Base-by-base conservation (phyloP, 202 grass and related monocot species). In the Panicum virgatum region DNA sequence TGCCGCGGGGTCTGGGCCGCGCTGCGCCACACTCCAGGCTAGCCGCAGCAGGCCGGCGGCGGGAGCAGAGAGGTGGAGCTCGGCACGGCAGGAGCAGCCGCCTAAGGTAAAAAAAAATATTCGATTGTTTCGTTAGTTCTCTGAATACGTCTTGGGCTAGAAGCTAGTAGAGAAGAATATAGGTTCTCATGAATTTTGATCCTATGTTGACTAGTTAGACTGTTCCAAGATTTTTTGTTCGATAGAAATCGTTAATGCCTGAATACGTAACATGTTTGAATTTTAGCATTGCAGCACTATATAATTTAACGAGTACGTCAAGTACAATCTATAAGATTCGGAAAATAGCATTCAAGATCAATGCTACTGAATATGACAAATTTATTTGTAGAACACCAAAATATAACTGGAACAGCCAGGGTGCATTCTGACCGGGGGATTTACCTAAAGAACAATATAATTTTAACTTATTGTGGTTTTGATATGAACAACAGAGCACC, bases 401-500 rank as follows among this genome's bases (percentile, higher is more conserved):
- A 62, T 45, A 52, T 62, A 23, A 48, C 36, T 38, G 36, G 12
- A 43, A 27, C 19, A 69, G 32, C 26, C 62, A 61, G 38, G 62
- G n/a, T 48, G 9, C 48, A 57, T 42, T 66, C 20, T 86, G 48
- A 47, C 10, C 7, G 8, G 20, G 60, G 48, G 58, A 60, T 76
- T 61, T 47, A 47, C 73, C 38, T 37, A 66, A 27, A 57, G 47
- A 78, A 60, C 22, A 73, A 27, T 44, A 61, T 54, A 40, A 30
- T n/a, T 56, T 62, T 47, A 18, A 56, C 45, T 38, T 16, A 37
- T 37, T 60, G 14, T 36, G 83, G 23, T 51, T 50, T 68, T 60
- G 36, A 82, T 74, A 53, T 60, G 73, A 78, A 68, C 78, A 82
- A 70, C 14, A 39, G 74, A 68, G 51, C 60, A 62, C 67, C 52